Evolutionary conservation across 2,329 filamentous ascomycete genomes (phyloP), one percentile per base, ranked within the genome.

Genomic region (Fusarium oligoseptatum): DNA sequence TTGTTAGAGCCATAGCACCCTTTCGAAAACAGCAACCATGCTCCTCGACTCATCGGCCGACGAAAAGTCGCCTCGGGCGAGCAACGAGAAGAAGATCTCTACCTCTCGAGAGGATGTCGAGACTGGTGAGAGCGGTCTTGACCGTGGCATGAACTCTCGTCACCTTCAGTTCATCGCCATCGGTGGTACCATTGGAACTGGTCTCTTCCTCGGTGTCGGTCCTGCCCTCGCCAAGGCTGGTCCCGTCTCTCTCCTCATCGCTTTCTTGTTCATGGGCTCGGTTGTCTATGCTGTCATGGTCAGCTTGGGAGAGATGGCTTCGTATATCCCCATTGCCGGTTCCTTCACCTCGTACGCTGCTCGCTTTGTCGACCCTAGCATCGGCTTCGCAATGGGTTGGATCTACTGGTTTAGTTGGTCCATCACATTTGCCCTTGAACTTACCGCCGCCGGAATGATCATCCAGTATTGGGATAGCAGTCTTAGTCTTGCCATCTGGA

Each of bases 401-500:
- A 91, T 94, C 69, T 95, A 95, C 83, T 95, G 92, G 92, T 95
- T 95, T 79, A 92, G 89, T 41, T 95, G 92, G 92, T 87, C 91
- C 20, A 90, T 92, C 67, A 94, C 93, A 0, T 93, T 90, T 75
- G 92, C 92, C 1, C 88, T 95, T 10, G 93, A 95, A 79, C 85
- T 95, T 43, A 93, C 91, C 0, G 92, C 92, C 0, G 91, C 92
- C 2, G 93, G 92, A 6, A 84, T 95, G 57, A 93, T 95, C 66
- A 93, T 95, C 72, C 91, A 94, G 80, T 95, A 92, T 81, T 95
- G 93, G 93, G 86, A 91, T 66, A 72, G 84, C 2, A 80, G 82
- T 22, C 83, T 95, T 68, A 91, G 86, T 77, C 90, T 94, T 64
- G 93, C 88, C 68, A 91, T 95, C 74, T 94, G 92, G 82, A 94